phyloP scores from a whole-genome alignment of 495 filamentous ascomycete genomes.

The Trichoderma reesei region DNA sequence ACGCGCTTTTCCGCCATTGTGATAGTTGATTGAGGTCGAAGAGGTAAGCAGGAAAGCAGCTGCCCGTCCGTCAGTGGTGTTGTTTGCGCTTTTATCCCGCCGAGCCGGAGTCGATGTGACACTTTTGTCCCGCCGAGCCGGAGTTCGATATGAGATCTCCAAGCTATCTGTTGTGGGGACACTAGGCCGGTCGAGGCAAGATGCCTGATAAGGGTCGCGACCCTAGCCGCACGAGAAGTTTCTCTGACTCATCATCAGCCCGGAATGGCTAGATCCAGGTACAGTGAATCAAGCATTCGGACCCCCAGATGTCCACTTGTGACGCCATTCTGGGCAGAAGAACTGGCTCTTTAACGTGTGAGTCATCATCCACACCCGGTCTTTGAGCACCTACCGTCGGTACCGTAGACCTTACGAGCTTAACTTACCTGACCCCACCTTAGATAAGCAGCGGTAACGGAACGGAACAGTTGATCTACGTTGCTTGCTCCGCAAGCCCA shows the following conservation, averaged over 20 bases:
- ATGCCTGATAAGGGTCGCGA: not conserved
- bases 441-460: not conserved
- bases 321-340: not conserved
- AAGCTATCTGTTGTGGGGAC: not conserved
- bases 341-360: not conserved
- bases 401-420: not conserved
- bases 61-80: not conserved
- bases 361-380: not conserved
- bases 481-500: not conserved
- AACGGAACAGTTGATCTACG: not conserved
- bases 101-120: not conserved
- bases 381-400: not conserved
- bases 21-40: not conserved
- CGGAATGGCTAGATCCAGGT: not conserved
- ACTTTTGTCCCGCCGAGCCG: too few species aligned
- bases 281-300: not conserved
- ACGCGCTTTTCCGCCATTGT: not conserved
- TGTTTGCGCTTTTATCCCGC: not conserved
- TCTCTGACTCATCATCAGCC: not conserved
- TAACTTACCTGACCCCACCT: not conserved
- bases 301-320: not conserved
- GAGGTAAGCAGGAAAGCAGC: not conserved
- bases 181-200: not conserved
- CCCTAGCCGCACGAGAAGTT: not conserved
- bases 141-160: not conserved